A percentile compares a stretch with the other conserved stretches of the same genome.
Conservation (phyloP, 2,329 filamentous ascomycete genomes). For the Colletotrichum tropicale region DNA sequence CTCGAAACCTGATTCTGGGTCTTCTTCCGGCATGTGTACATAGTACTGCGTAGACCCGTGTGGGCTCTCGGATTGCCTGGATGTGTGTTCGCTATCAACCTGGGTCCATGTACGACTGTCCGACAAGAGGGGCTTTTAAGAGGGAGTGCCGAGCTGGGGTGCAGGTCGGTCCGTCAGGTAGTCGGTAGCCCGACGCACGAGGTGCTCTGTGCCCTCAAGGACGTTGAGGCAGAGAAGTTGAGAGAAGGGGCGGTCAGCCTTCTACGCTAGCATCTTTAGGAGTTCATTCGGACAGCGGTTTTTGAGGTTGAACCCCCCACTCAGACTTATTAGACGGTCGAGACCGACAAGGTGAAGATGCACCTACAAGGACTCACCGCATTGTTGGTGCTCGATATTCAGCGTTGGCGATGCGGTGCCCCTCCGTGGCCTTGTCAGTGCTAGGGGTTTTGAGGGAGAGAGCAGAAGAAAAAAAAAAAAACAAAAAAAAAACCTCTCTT, state of each 20-base stretch:
- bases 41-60: background rate
- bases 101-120: background rate
- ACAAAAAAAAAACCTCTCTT: background rate
- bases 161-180: background rate
- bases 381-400: background rate
- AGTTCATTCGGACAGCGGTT: too few relatives aligned
- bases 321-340: background rate
- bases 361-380: slow-evolving; percentile 15
- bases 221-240: too few relatives aligned
- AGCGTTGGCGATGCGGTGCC: background rate
- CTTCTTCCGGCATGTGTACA: background rate
- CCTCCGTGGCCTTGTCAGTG: background rate
- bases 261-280: too few relatives aligned
- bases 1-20: background rate
- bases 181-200: too few relatives aligned
- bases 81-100: background rate
- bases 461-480: background rate
- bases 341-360: background rate
- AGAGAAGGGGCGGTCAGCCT: too few relatives aligned
- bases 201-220: too few relatives aligned
- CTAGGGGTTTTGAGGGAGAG: background rate
- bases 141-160: slow-evolving; percentile 10
- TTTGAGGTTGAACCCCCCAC: background rate
- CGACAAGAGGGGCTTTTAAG: background rate
- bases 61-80: background rate